A percentile compares a stretch with the other conserved stretches of the same genome.
Conservation (phyloP, 2,329 filamentous ascomycete genomes). For the Phaeoacremonium minimum region DNA sequence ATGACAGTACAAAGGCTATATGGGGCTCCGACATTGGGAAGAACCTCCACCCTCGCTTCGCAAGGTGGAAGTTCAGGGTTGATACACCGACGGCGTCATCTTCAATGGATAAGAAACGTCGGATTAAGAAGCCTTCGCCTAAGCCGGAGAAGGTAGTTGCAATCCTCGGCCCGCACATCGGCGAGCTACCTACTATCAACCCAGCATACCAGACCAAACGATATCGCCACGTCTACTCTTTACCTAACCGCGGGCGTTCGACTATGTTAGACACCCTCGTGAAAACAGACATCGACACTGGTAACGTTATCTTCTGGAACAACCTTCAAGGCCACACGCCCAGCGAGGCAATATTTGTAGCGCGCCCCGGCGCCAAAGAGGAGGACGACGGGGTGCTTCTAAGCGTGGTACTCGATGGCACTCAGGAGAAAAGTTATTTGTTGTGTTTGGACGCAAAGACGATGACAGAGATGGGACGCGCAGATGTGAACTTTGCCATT, state of each 20-base stretch:
- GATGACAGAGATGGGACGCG: conserved; percentile 60
- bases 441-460: conserved; percentile 59
- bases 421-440: conserved; percentile 56
- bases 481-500: conserved; percentile 57
- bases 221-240: conserved; percentile 58
- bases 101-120: background rate
- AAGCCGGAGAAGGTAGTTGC: conserved; percentile 18
- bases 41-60: conserved; percentile 30
- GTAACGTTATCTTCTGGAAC: conserved; percentile 52
- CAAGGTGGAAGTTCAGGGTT: conserved; percentile 38
- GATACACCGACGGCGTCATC: conserved; percentile 7
- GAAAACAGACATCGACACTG: conserved; percentile 59
- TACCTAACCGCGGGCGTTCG: conserved; percentile 51
- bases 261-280: conserved; percentile 58
- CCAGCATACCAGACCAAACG: conserved; percentile 43
- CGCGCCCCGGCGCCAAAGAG: conserved; percentile 33
- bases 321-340: conserved; percentile 57
- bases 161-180: conserved; percentile 48
- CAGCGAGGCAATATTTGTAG: conserved; percentile 65
- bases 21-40: conserved; percentile 33
- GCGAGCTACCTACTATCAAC: conserved; percentile 67
- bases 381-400: conserved; percentile 29
- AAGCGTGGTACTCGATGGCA: conserved; percentile 59
- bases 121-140: background rate
- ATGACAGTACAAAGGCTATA: conserved; percentile 38